A percentile compares a stretch with the other conserved stretches of the same genome.
Evolutionary conservation across 176 grass and related monocot species (phyloP).

Genomic region (Musa itinerans): DNA sequence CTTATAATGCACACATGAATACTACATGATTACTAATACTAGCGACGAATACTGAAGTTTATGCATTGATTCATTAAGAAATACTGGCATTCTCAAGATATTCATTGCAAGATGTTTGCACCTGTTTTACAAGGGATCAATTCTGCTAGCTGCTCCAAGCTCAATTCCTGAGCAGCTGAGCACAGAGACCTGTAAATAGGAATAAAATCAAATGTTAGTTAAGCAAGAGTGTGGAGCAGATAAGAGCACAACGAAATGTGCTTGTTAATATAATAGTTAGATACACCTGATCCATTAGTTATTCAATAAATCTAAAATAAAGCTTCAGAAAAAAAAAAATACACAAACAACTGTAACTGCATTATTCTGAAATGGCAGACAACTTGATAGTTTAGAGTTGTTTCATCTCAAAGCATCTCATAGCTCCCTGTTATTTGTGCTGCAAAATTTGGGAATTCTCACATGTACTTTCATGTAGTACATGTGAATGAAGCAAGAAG

Average conservation of each 20-base stretch:
- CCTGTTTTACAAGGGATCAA: constrained; percentile 72
- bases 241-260: neutral
- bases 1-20: neutral
- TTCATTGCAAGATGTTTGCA: constrained; percentile 21
- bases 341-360: too few relatives aligned
- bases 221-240: neutral
- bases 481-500: neutral
- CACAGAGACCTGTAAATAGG: constrained; percentile 50
- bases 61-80: neutral
- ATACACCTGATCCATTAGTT: neutral
- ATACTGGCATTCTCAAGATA: neutral
- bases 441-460: neutral
- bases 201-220: neutral
- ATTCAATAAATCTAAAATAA: neutral
- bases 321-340: too few relatives aligned
- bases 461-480: neutral
- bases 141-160: constrained; percentile 72
- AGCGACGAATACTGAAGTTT: neutral
- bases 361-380: too few relatives aligned
- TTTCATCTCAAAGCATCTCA: neutral
- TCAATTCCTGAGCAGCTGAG: constrained; percentile 58
- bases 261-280: too few relatives aligned
- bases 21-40: neutral
- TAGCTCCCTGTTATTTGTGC: neutral
- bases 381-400: too few relatives aligned